phyloP scores from a whole-genome alignment of 768 basidiomycete species.

The Tubosaeta brunneosetosa region DNA sequence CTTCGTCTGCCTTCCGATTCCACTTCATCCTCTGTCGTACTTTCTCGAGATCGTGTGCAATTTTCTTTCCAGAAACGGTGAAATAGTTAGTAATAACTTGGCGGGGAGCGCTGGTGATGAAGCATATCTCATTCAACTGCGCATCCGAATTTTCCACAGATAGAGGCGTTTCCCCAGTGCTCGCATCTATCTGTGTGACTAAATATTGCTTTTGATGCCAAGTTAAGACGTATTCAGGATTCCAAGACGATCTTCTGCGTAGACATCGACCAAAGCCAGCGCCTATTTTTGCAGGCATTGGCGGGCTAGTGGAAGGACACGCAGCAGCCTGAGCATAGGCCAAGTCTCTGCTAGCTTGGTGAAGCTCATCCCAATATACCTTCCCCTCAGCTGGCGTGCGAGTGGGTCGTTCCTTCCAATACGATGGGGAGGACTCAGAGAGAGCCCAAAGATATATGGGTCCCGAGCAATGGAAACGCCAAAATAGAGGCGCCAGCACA shows the following conservation, averaged over 20 bases:
- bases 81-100: constrained; percentile 46
- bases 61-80: constrained; percentile 34
- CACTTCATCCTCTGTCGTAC: constrained; percentile 34
- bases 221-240: background rate
- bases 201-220: background rate
- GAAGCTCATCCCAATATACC: background rate
- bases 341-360: background rate
- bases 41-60: constrained; percentile 41
- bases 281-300: background rate
- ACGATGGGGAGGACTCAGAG: background rate
- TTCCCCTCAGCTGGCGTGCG: background rate
- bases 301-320: background rate
- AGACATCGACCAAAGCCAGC: background rate
- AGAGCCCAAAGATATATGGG: background rate
- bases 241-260: background rate
- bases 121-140: constrained; percentile 41
- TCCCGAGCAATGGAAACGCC: background rate
- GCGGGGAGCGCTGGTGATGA: constrained; percentile 45
- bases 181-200: background rate
- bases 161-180: background rate
- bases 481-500: background rate
- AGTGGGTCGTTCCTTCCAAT: background rate
- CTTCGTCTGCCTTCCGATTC: constrained; percentile 24
- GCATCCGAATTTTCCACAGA: constrained; percentile 26
- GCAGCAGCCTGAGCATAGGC: background rate